Conservation (phyloP, 2,329 filamentous ascomycete species). For the Colletotrichum sp. region DNA sequence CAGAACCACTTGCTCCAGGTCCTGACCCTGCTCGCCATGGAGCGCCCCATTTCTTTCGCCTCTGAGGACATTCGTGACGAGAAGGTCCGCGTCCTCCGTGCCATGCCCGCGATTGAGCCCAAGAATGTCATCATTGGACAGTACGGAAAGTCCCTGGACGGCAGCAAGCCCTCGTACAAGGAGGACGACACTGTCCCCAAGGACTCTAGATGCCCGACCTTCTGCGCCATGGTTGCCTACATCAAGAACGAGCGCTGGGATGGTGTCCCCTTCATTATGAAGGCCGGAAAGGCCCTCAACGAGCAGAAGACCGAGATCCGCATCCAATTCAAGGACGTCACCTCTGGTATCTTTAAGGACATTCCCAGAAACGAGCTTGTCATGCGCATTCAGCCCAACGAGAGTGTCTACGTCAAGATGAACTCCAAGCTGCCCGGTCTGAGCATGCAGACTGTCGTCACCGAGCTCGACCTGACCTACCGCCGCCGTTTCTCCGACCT, state of each 20-base stretch:
- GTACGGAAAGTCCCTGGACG: slow-evolving; percentile 95
- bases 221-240: slow-evolving; percentile 95
- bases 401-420: slow-evolving; percentile 99
- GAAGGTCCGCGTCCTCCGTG: slow-evolving; percentile 94
- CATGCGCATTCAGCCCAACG: slow-evolving; percentile 98
- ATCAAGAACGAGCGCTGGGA: slow-evolving; percentile 99
- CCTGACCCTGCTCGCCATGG: slow-evolving; percentile 95
- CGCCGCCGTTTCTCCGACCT: slow-evolving; percentile 97
- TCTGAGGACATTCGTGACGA: slow-evolving; percentile 98
- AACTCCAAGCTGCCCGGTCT: slow-evolving; percentile 98
- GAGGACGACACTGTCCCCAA: slow-evolving; percentile 98
- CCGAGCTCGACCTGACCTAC: slow-evolving; percentile 97
- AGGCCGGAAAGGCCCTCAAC: slow-evolving; percentile 98
- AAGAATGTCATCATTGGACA: slow-evolving; percentile 99
- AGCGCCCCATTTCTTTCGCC: slow-evolving; percentile 97
- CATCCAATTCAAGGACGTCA: slow-evolving; percentile 99
- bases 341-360: slow-evolving; percentile 99
- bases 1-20: slow-evolving; percentile 99
- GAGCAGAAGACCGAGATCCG: slow-evolving; percentile 99
- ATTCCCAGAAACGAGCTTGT: slow-evolving; percentile 99
- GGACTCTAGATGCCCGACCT: slow-evolving; percentile 96
- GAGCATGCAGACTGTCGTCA: slow-evolving; percentile 99
- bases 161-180: slow-evolving; percentile 96
- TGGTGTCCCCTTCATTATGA: slow-evolving; percentile 98
- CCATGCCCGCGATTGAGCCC: slow-evolving; percentile 92